A percentile compares a stretch with the other conserved stretches of the same genome.
Evolutionary conservation across 176 grass and related monocot genomes (phyloP).

Genomic region (Microstegium vimineum): DNA sequence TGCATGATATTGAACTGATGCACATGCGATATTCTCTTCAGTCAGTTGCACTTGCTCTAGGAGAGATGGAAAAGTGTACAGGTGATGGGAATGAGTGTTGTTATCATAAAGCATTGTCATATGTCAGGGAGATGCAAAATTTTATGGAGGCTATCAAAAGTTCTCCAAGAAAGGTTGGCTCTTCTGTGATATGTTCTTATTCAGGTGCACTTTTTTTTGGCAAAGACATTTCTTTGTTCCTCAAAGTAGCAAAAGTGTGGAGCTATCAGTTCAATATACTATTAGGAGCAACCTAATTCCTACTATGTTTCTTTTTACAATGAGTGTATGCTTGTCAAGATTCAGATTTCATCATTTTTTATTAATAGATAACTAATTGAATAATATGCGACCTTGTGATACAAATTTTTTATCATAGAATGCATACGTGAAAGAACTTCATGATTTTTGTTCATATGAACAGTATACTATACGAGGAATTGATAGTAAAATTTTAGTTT

Average conservation of each 20-base stretch:
- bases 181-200: constrained; percentile 26
- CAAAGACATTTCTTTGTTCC: constrained; percentile 3
- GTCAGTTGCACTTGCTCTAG: constrained; percentile 72
- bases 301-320: neutral
- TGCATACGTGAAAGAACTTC: neutral
- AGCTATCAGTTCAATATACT: neutral
- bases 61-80: constrained; percentile 63
- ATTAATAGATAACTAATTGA: neutral
- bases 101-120: constrained; percentile 65
- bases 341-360: neutral
- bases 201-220: constrained; percentile 14
- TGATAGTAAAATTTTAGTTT: neutral
- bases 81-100: constrained; percentile 43
- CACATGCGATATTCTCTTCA: constrained; percentile 93
- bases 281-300: neutral
- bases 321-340: neutral
- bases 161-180: constrained; percentile 74
- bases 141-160: constrained; percentile 82
- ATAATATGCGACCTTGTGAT: neutral
- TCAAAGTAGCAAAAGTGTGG: neutral
- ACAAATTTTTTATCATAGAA: neutral
- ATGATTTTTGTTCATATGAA: neutral
- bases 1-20: constrained; percentile 88
- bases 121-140: constrained; percentile 80
- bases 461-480: neutral